Evolutionary conservation across 768 basidiomycete genomes (phyloP).

Genomic region (Leucocoprinus leucothites): DNA sequence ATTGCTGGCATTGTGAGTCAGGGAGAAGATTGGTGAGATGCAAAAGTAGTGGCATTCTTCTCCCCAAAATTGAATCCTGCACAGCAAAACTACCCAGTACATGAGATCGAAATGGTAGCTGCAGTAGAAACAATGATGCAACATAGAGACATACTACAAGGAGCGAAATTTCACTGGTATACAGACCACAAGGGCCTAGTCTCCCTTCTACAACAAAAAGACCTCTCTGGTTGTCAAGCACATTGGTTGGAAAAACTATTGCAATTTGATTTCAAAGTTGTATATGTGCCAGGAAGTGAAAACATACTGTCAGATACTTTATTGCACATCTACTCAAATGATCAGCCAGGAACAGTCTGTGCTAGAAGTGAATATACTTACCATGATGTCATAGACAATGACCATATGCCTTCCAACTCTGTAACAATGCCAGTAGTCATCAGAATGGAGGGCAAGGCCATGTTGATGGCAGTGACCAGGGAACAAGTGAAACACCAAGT

Average conservation of each 20-base stretch:
- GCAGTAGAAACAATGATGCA: constrained; percentile 32
- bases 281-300: constrained; percentile 30
- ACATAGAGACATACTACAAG: constrained; percentile 26
- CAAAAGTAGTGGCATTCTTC: constrained; percentile 26
- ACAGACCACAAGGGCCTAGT: constrained; percentile 33
- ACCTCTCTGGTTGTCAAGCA: constrained; percentile 32
- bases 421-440: constrained; percentile 1
- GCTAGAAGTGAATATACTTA: constrained; percentile 19
- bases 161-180: constrained; percentile 24
- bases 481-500: no score
- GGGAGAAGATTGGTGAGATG: constrained; percentile 19
- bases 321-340: constrained; percentile 27
- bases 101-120: constrained; percentile 34
- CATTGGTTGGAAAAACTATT: constrained; percentile 37
- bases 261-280: constrained; percentile 33
- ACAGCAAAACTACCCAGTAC: constrained; percentile 36
- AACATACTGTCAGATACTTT: constrained; percentile 40
- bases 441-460: constrained; percentile 4
- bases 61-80: constrained; percentile 31
- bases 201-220: constrained; percentile 28
- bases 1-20: constrained; percentile 21
- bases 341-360: constrained; percentile 19
- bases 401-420: constrained; percentile 1
- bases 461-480: neutral
- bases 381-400: constrained; percentile 15